Evolutionary conservation across 306 rosid genomes (phyloP).

Genomic region (Quercus robur): DNA sequence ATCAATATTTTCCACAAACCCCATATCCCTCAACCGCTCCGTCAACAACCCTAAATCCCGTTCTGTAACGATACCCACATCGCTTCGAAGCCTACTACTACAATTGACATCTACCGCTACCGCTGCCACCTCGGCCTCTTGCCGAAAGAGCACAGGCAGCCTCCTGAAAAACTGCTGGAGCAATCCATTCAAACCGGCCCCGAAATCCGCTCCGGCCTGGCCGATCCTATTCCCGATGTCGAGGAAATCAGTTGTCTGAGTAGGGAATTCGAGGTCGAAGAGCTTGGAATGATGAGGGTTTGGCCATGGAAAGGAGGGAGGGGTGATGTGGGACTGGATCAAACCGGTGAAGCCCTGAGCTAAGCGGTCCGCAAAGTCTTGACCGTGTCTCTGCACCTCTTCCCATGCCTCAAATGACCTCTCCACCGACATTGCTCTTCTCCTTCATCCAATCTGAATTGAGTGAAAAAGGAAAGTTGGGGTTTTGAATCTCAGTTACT

Average conservation of each 20-base stretch:
- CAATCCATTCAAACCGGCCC: slow-evolving; percentile 85
- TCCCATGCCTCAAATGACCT: slow-evolving; percentile 97
- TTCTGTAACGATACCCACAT: slow-evolving; percentile 35
- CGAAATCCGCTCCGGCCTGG: slow-evolving; percentile 88
- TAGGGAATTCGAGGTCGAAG: slow-evolving; percentile 76
- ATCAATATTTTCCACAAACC: slow-evolving; percentile 48
- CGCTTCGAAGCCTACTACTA: slow-evolving; percentile 48
- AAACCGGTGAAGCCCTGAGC: slow-evolving; percentile 87
- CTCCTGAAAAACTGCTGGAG: slow-evolving; percentile 88
- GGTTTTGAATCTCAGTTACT: too few relatives aligned
- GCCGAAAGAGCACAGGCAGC: slow-evolving; percentile 71
- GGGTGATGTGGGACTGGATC: slow-evolving; percentile 75
- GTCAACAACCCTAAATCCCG: slow-evolving; percentile 55
- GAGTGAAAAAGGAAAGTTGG: too few relatives aligned
- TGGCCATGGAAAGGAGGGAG: slow-evolving; percentile 87
- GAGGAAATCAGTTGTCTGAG: slow-evolving; percentile 56
- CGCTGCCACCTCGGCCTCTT: slow-evolving; percentile 39
- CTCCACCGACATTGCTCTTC: slow-evolving; percentile 65
- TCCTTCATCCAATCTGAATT: too few relatives aligned
- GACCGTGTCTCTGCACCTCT: slow-evolving; percentile 96
- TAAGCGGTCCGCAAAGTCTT: slow-evolving; percentile 89
- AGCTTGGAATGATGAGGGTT: slow-evolving; percentile 64
- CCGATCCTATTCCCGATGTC: slow-evolving; percentile 87
- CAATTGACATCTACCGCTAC: slow-evolving; percentile 47
- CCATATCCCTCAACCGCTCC: slow-evolving; percentile 56